phyloP scores from a whole-genome alignment of 805 yeast genomes.

The Saccharomycopsis fermentans region DNA sequence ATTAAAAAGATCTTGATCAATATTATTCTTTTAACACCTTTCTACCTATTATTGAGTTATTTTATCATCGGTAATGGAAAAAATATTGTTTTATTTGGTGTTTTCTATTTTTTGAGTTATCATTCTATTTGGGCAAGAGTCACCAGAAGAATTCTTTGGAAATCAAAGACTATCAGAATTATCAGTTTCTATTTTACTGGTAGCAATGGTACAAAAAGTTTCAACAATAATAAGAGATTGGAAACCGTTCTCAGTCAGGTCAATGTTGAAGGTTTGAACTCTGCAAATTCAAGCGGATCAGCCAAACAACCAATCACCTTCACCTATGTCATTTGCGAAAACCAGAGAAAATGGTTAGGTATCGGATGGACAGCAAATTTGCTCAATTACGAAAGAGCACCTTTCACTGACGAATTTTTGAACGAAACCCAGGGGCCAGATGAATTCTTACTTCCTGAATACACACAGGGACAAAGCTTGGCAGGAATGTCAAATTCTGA shows the following conservation, averaged over 20 bases:
- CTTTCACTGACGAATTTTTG: constrained; percentile 95
- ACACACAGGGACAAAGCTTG: constrained; percentile 21
- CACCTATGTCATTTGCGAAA: constrained; percentile 87
- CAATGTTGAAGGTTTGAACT: constrained; percentile 21
- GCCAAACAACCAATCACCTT: constrained; percentile 53
- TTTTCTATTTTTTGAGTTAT: constrained; percentile 54
- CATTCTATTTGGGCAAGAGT: constrained; percentile 83
- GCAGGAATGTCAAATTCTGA: constrained; percentile 23
- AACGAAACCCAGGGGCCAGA: constrained; percentile 78
- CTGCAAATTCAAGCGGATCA: constrained; percentile 12
- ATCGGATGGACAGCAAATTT: constrained; percentile 95
- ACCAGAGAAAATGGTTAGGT: constrained; percentile 95
- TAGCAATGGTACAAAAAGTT: constrained; percentile 47
- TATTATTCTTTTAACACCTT: constrained; percentile 75
- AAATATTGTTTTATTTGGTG: constrained; percentile 38
- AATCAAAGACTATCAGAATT: constrained; percentile 58
- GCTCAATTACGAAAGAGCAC: constrained; percentile 83
- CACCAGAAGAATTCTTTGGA: constrained; percentile 78
- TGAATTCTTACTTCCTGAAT: constrained; percentile 69
- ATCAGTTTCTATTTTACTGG: constrained; percentile 80
- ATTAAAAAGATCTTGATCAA: constrained; percentile 73
- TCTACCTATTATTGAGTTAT: constrained; percentile 60
- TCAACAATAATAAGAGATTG: constrained; percentile 31
- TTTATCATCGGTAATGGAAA: constrained; percentile 60
- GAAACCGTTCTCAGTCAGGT: constrained; percentile 30